Evolutionary conservation across 441 rosid genomes (phyloP).

Genomic region (Oxalis stricta): DNA sequence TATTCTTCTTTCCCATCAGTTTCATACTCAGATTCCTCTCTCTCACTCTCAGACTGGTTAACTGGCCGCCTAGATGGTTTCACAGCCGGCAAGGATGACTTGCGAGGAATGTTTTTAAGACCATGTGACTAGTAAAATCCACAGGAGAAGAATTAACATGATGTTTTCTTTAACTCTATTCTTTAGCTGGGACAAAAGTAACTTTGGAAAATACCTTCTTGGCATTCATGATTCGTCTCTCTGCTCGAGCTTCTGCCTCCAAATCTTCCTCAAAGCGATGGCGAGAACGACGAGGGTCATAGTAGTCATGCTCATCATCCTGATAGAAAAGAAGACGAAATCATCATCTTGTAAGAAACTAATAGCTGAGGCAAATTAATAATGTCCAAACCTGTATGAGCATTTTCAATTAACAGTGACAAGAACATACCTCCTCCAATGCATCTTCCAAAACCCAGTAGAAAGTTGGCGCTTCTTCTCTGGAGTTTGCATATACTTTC

Average conservation of each 20-base stretch:
- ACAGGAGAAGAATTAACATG: conserved; percentile 6
- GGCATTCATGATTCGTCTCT: conserved; percentile 79
- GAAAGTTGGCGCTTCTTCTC: conserved; percentile 80
- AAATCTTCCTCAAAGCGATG: conserved; percentile 80
- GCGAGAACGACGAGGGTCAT: conserved; percentile 61
- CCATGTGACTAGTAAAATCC: conserved; percentile 31
- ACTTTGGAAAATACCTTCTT: conserved; percentile 63
- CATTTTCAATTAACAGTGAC: too few species aligned
- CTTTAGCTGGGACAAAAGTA: too few species aligned
- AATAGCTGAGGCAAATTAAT: background rate
- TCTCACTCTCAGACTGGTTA: conserved; percentile 76
- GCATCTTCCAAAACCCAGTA: conserved; percentile 88
- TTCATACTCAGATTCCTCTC: conserved; percentile 93
- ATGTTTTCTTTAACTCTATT: too few species aligned
- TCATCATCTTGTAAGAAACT: background rate
- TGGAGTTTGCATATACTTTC: conserved; percentile 61
- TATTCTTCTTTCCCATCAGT: conserved; percentile 78
- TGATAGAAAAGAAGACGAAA: too few species aligned
- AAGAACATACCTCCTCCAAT: conserved; percentile 70
- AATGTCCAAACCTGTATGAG: too few species aligned
- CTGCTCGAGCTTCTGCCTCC: conserved; percentile 84
- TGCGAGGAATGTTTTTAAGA: conserved; percentile 45
- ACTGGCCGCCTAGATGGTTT: conserved; percentile 57
- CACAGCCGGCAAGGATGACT: conserved; percentile 37
- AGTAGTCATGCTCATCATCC: conserved; percentile 86